Base-by-base conservation (phyloP, 2,329 filamentous ascomycete genomes). In the Trichoderma pleuroti region DNA sequence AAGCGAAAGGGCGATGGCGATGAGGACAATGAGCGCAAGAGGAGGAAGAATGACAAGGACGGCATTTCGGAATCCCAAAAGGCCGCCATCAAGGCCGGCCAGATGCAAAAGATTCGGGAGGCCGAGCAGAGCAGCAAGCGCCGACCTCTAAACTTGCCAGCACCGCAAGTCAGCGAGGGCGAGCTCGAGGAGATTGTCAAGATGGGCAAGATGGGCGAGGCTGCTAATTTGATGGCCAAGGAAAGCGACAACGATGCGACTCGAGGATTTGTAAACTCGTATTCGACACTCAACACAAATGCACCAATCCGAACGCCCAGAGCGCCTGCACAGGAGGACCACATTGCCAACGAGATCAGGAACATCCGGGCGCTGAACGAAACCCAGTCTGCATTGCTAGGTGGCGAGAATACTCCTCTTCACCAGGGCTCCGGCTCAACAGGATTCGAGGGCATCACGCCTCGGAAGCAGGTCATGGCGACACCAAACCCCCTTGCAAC, bases 161-260 rank as follows among this genome's bases (percentile, higher is more conserved):
- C 92, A 28, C 96, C 96, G 10, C 96, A 99, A 82, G 93, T 99
- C 76, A 91, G 93, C 80, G 96, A 99, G 77, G 87, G 90, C 56
- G 96, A 99, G 81, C 85, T 99, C 71, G 96, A 99, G 78, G 94
- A 98, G 75, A 98, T 99, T 77, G 93, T 99, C 74, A 99, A 99
- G 84, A 97, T 98, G 94, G 95, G 96, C 57, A 92, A 97, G 87
- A 89, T 94, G 72, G 96, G 95, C 46, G 94, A 98, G 77, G 90
- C 91, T 65, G 96, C 96, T 56, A 94, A 90, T 76, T 84, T 86
- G 73, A 85, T 92, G 79, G 93, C 93, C 5, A 88, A 88, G 57
- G 89, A 90, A 67, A 92, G 92, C 78, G 93, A 97, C 72, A 97
- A 94, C 74, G 90, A 93, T 77, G 90, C 93, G 66, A 97, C 94